Evolutionary conservation across 1,284 basidiomycete genomes (phyloP).

Genomic region (Papiliotrema flavescens): DNA sequence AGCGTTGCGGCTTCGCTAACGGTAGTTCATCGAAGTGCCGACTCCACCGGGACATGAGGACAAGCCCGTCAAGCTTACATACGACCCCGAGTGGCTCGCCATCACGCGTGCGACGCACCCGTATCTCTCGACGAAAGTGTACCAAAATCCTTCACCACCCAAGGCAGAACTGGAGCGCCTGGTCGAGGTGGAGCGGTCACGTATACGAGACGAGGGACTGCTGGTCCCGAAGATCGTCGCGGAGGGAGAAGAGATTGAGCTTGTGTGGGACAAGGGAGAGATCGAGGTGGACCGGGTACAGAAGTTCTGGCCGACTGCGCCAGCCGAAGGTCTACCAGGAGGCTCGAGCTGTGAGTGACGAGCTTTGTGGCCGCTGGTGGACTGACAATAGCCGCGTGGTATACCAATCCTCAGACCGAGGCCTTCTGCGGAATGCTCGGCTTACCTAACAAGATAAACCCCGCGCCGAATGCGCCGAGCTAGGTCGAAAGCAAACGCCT

Average conservation of each 20-base stretch:
- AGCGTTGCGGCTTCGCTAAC: too few relatives aligned
- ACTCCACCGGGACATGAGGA: slow-evolving; percentile 25
- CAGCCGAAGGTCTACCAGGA: slow-evolving; percentile 53
- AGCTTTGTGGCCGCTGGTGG: not conserved
- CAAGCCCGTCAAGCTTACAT: slow-evolving; percentile 55
- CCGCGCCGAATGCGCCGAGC: slow-evolving; percentile 25
- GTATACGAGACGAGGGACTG: slow-evolving; percentile 55
- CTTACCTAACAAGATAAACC: slow-evolving; percentile 76
- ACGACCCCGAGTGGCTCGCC: slow-evolving; percentile 89
- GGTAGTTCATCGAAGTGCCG: slow-evolving; percentile 67
- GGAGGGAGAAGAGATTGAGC: slow-evolving; percentile 28
- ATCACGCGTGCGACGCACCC: slow-evolving; percentile 83
- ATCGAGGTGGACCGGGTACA: slow-evolving; percentile 61
- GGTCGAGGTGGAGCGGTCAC: slow-evolving; percentile 62
- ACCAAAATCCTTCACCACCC: slow-evolving; percentile 60
- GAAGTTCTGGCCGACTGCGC: slow-evolving; percentile 69
- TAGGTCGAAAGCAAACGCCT: not conserved
- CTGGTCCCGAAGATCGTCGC: slow-evolving; percentile 24
- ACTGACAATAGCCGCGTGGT: slow-evolving; percentile 60
- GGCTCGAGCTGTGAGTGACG: slow-evolving; percentile 34
- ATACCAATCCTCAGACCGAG: slow-evolving; percentile 86
- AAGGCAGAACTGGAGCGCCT: slow-evolving; percentile 58
- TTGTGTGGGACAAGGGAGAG: slow-evolving; percentile 31
- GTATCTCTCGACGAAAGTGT: slow-evolving; percentile 60
- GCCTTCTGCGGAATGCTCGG: slow-evolving; percentile 76